A percentile compares a stretch with the other conserved stretches of the same genome.
Conservation (phyloP, 352 stramenopile species). For the Halophytophthora batemanensis region DNA sequence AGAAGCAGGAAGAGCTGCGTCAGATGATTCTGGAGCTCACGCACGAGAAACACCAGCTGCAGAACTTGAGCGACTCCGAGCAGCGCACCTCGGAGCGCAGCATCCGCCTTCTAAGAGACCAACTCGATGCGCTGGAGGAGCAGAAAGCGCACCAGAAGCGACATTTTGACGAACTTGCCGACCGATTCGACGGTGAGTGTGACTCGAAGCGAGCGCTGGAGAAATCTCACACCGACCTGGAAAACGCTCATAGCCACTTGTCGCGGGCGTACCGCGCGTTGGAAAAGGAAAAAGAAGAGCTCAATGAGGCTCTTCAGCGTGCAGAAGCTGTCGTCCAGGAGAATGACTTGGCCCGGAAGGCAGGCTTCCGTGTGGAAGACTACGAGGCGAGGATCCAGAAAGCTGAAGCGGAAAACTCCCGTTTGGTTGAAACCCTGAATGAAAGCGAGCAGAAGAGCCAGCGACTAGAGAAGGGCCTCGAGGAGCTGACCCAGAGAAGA, state of each 20-base stretch:
- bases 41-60: constrained; percentile 50
- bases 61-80: constrained; percentile 36
- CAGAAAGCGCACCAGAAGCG: constrained; percentile 25
- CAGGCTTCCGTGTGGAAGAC: constrained; percentile 6
- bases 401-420: constrained; percentile 13
- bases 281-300: constrained; percentile 9
- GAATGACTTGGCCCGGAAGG: constrained; percentile 9
- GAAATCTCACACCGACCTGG: constrained; percentile 10
- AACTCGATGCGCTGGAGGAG: constrained; percentile 31
- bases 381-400: constrained; percentile 17
- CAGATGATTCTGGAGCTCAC: constrained; percentile 42
- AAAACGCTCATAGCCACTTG: constrained; percentile 10
- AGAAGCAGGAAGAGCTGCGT: constrained; percentile 54
- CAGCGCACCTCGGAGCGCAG: constrained; percentile 28
- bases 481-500: constrained; percentile 39
- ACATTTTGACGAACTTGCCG: constrained; percentile 22
- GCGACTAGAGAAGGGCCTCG: constrained; percentile 26
- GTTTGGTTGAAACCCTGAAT: constrained; percentile 25
- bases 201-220: constrained; percentile 12
- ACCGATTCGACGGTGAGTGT: constrained; percentile 15
- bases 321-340: constrained; percentile 8
- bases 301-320: constrained; percentile 10
- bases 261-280: constrained; percentile 14
- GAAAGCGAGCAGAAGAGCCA: constrained; percentile 25
- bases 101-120: constrained; percentile 28